Evolutionary conservation across 495 filamentous ascomycete genomes (phyloP).

Genomic region (Chaetomium cochliodes): DNA sequence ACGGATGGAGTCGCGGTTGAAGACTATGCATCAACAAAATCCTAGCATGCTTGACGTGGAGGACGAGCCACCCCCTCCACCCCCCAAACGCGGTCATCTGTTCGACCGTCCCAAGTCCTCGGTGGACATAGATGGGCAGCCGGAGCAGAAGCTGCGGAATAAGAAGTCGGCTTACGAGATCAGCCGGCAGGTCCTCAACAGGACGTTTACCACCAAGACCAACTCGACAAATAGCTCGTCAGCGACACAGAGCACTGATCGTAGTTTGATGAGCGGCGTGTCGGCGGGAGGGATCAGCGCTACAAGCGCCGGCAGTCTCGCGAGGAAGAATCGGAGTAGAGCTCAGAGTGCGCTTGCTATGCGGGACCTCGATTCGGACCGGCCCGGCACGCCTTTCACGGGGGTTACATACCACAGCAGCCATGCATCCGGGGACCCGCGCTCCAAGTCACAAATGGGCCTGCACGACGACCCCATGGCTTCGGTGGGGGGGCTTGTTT

Average conservation of each 20-base stretch:
- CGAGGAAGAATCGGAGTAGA: constrained; percentile 61
- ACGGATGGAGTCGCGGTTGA: constrained; percentile 79
- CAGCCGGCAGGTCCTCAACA: constrained; percentile 62
- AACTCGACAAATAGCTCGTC: constrained; percentile 71
- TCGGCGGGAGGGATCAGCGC: constrained; percentile 91
- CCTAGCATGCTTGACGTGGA: constrained; percentile 37
- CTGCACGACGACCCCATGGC: constrained; percentile 50
- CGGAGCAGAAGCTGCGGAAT: constrained; percentile 45
- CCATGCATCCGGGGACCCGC: constrained; percentile 62
- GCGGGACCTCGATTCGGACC: constrained; percentile 49
- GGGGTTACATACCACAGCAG: constrained; percentile 82
- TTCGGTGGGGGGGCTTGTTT: constrained; percentile 57
- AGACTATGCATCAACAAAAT: constrained; percentile 66
- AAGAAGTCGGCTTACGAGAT: constrained; percentile 87
- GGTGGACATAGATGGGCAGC: constrained; percentile 37
- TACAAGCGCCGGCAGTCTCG: constrained; percentile 90
- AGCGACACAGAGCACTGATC: constrained; percentile 72
- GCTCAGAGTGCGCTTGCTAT: constrained; percentile 55
- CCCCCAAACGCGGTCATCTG: constrained; percentile 54
- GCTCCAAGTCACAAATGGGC: constrained; percentile 49
- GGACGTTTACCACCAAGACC: constrained; percentile 84
- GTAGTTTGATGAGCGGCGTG: constrained; percentile 87
- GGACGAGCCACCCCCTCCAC: constrained; percentile 59
- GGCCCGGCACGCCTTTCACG: constrained; percentile 70
- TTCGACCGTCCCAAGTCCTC: constrained; percentile 54